Evolutionary conservation across 2,329 filamentous ascomycete species (phyloP), one percentile per base, ranked within the genome.

Genomic region (Xylaria sp.): DNA sequence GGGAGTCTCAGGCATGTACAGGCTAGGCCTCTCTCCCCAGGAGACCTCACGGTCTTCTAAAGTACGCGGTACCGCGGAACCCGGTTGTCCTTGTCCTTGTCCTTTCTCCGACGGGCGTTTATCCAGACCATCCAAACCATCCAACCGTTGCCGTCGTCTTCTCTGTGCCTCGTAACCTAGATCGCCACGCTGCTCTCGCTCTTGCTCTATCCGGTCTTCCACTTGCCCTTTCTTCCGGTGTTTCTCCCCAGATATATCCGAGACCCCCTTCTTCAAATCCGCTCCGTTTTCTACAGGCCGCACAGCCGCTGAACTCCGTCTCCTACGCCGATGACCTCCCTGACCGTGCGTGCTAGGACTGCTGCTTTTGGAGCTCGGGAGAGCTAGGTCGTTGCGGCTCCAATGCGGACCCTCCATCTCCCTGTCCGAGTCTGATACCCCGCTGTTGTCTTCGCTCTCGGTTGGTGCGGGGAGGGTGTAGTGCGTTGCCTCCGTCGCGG

Each of bases 331-430:
- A 18, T 20, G 13, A 20, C 20, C 13, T 23, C 31, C 25, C 18
- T 44, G 48, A 2, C 31, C n/a, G 6, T n/a, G 56, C 9, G 23
- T 18, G n/a, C 41, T 61, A 0, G 57, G 63, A 12, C 37, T 59
- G 15, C 46, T 65, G n/a, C 55, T 68, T 13, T 60, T 65, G 13
- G 63, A 59, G 8, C 61, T 56, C 12, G 55, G 48, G 5, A 25
- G 54, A 28, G 48, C n/a, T 2, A 56, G 28, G 13, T 52, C 31
- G 8, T 50, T 56, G 56, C 23, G 31, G 55, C 48, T 61, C 61
- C 55, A 56, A 25, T 25, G 31, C 12, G 48, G n/a, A 18, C 51
- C 31, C 18, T 56, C 31, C 18, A 10, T 6, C 4, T 39, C 63
- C 2, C 7, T 18, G 1, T 66, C 57, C 9, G 63, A 58, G 2